Percentiles rank a stretch among this genome's conserved stretches.
Conservation (phyloP, 2,329 filamentous ascomycete genomes). For the Calonectria ilicicola region DNA sequence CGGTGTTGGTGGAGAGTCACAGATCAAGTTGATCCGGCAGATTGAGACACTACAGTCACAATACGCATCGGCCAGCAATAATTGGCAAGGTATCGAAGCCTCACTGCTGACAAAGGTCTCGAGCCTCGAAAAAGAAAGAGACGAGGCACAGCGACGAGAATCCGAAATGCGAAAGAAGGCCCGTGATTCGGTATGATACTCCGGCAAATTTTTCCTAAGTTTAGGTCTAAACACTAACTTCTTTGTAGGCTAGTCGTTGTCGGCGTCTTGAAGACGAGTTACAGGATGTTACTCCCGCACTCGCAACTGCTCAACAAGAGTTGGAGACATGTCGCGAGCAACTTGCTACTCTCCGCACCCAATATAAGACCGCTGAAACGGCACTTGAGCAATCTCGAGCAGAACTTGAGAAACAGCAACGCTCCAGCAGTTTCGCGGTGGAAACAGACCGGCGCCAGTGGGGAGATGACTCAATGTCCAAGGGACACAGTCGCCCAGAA, state of each 20-base stretch:
- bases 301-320: slow-evolving; percentile 75
- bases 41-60: slow-evolving; percentile 96
- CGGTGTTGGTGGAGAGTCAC: slow-evolving; percentile 82
- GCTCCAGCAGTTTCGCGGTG: slow-evolving; percentile 45
- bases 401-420: slow-evolving; percentile 64
- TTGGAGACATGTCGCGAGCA: slow-evolving; percentile 69
- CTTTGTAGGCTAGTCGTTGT: slow-evolving; percentile 67
- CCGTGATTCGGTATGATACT: slow-evolving; percentile 78
- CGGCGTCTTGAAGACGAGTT: slow-evolving; percentile 85
- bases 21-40: slow-evolving; percentile 91
- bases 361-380: slow-evolving; percentile 74
- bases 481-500: slow-evolving; percentile 63
- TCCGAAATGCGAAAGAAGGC: slow-evolving; percentile 90
- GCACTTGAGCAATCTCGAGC: slow-evolving; percentile 68
- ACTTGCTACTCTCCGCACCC: slow-evolving; percentile 71
- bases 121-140: slow-evolving; percentile 88
- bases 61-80: slow-evolving; percentile 92
- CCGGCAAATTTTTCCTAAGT: not conserved
- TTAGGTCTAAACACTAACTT: slow-evolving; percentile 30
- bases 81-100: slow-evolving; percentile 96
- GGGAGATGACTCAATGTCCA: slow-evolving; percentile 63
- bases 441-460: slow-evolving; percentile 61
- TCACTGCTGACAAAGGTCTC: slow-evolving; percentile 83
- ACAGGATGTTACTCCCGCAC: slow-evolving; percentile 74
- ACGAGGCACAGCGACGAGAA: slow-evolving; percentile 86